phyloP scores from a whole-genome alignment of 805 yeast genomes.

The Candida pseudoglaebosa region DNA sequence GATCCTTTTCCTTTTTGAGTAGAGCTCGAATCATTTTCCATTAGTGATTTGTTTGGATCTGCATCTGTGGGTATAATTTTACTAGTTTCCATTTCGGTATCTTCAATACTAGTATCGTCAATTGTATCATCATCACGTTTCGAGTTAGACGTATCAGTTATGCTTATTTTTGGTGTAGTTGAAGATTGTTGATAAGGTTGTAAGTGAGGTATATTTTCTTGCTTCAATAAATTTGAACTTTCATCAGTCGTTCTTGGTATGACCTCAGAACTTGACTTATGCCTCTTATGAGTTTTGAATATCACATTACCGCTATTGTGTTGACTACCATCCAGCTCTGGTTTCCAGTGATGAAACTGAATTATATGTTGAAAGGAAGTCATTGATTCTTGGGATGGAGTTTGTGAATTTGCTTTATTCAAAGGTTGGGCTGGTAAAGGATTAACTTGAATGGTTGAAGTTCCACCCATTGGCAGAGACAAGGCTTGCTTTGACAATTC shows the following conservation, averaged over 20 bases:
- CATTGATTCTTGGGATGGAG: conserved; percentile 41
- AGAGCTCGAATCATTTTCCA: conserved; percentile 4
- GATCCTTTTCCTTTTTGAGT: conserved; percentile 1
- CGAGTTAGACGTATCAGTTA: background rate
- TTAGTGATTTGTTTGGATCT: conserved; percentile 1
- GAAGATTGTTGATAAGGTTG: conserved; percentile 2
- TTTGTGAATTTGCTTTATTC: conserved; percentile 27
- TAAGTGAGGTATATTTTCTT: background rate
- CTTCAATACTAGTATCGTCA: conserved; percentile 1
- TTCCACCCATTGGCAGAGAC: conserved; percentile 22
- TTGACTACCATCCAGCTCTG: conserved; percentile 21
- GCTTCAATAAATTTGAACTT: background rate
- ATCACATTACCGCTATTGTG: conserved; percentile 7
- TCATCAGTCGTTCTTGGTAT: conserved; percentile 9
- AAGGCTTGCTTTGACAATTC: conserved; percentile 6
- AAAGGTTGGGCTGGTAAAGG: conserved; percentile 41
- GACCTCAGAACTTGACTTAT: conserved; percentile 28
- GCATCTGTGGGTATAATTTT: conserved; percentile 1
- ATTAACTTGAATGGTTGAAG: conserved; percentile 38
- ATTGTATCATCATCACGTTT: conserved; percentile 1
- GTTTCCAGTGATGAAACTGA: conserved; percentile 58
- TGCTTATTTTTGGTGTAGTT: background rate
- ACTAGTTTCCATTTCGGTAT: conserved; percentile 2
- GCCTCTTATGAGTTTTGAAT: conserved; percentile 30
- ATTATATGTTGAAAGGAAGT: conserved; percentile 47